A percentile compares a stretch with the other conserved stretches of the same genome.
phyloP scores from a whole-genome alignment of 352 stramenopile species.

The Pythium apleroticum region DNA sequence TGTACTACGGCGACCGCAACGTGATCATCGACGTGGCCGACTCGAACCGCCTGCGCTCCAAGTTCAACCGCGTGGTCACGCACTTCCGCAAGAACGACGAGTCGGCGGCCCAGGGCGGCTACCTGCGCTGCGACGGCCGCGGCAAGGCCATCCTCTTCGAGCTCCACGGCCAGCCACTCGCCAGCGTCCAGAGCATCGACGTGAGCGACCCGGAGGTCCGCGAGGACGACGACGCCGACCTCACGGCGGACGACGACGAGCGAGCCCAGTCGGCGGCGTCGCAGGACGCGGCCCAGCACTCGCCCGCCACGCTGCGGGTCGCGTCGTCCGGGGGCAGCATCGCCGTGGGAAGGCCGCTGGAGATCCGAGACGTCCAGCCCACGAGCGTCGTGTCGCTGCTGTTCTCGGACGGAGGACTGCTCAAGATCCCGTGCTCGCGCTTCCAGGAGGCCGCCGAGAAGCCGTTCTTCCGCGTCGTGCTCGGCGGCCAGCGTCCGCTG shows the following conservation, averaged over 20 bases:
- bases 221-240: slow-evolving; percentile 12
- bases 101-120: slow-evolving; percentile 56
- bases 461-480: slow-evolving; percentile 56
- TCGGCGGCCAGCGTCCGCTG: slow-evolving; percentile 51
- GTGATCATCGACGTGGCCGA: slow-evolving; percentile 80
- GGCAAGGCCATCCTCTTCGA: slow-evolving; percentile 76
- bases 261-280: not conserved
- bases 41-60: slow-evolving; percentile 77
- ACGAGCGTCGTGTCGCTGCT: slow-evolving; percentile 50
- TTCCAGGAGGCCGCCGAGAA: slow-evolving; percentile 44
- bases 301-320: slow-evolving; percentile 16
- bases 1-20: slow-evolving; percentile 80
- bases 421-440: slow-evolving; percentile 47
- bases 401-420: slow-evolving; percentile 56
- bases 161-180: slow-evolving; percentile 58
- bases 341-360: slow-evolving; percentile 38
- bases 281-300: not conserved
- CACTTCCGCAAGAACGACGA: slow-evolving; percentile 74
- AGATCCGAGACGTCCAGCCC: slow-evolving; percentile 42
- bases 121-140: slow-evolving; percentile 71
- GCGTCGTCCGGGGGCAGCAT: slow-evolving; percentile 28
- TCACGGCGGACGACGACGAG: slow-evolving; percentile 2
- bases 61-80: slow-evolving; percentile 84
- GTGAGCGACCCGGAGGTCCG: slow-evolving; percentile 32
- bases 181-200: slow-evolving; percentile 53